A percentile compares a stretch with the other conserved stretches of the same genome.
Evolutionary conservation across 225 moss, liverwort and hornwort genomes (phyloP).

Genomic region (Rhytidiadelphus loreus): DNA sequence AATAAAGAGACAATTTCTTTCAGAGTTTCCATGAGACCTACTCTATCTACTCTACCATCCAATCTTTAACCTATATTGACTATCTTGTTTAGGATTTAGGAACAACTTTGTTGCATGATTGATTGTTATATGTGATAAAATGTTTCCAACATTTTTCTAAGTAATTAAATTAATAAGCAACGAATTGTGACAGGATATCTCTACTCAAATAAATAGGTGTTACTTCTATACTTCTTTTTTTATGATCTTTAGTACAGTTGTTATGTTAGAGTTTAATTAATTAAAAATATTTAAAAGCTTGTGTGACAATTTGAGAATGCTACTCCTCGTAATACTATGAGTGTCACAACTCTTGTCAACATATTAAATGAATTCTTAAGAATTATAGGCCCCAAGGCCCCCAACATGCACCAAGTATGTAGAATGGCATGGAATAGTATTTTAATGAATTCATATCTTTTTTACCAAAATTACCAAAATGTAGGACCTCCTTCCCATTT

Average conservation of each 20-base stretch:
- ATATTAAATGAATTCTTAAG: neutral
- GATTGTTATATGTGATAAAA: neutral
- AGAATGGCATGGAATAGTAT: too few relatives aligned
- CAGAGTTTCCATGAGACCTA: too few relatives aligned
- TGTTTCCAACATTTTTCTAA: neutral
- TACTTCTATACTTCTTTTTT: neutral
- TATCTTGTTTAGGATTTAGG: neutral
- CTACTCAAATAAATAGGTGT: too few relatives aligned
- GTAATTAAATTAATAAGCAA: neutral
- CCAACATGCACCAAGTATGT: too few relatives aligned
- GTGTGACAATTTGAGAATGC: neutral
- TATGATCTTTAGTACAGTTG: neutral
- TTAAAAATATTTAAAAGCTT: fast-evolving
- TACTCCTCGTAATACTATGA: neutral
- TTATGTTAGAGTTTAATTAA: neutral
- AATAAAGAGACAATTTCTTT: too few relatives aligned
- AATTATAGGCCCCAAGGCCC: too few relatives aligned
- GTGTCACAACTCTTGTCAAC: neutral
- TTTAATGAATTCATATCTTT: too few relatives aligned
- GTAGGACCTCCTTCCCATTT: too few relatives aligned
- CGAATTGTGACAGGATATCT: fast-evolving
- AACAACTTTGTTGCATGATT: neutral
- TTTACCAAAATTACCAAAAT: too few relatives aligned
- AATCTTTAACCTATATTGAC: too few relatives aligned
- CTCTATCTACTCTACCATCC: neutral